Base-by-base conservation (phyloP, 202 grass and related monocot species). In the Carex arenaria region DNA sequence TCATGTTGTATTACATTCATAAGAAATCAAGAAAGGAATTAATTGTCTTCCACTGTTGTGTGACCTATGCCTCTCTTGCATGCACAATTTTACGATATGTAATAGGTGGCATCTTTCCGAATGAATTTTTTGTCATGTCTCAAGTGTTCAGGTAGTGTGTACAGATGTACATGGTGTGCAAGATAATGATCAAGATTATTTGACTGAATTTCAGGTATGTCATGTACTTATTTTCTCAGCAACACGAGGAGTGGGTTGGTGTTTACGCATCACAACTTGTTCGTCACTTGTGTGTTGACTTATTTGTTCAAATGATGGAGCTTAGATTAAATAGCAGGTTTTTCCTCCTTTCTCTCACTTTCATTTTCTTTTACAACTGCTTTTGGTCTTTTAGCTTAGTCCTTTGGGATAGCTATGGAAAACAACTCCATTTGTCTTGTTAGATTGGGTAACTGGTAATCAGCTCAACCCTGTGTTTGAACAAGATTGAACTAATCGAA, bases 231-330 rank as follows among this genome's bases (percentile, higher is more conserved):
- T 98, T 98, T 85, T 98, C 91, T 43, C 89, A 95, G 81, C 89
- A 95, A 81, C 93, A 95, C 20, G 95, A 98, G 84, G 95, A 98
- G 75, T 88, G 95, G 80, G 93, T 98, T 91, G 95, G 95, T 80
- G 81, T 95, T 68, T 98, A 98, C 69, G 91, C 93, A 32, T 98
- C 93, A 90, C 93, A 98, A 79, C 95, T 98, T 85, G 80, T 92
- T 22, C 86, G 83, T 63, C 89, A 98, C 70, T 82, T 93, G 87
- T 95, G 95, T 79, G 88, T 98, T 87, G 90, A 93, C 82, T 80
- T 98, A 23, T 95, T 98, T 63, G 88, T 98, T 42, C 84, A 98
- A 86, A 98, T 98, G 95, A 89, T 98, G 90, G 95, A 98, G 79
- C 83, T 93, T 64, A 86, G 95, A 62, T 88, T 98, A 86, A 95